A percentile compares a stretch with the other conserved stretches of the same genome.
Evolutionary conservation across 768 basidiomycete genomes (phyloP).

Genomic region (Harrya chromipes): DNA sequence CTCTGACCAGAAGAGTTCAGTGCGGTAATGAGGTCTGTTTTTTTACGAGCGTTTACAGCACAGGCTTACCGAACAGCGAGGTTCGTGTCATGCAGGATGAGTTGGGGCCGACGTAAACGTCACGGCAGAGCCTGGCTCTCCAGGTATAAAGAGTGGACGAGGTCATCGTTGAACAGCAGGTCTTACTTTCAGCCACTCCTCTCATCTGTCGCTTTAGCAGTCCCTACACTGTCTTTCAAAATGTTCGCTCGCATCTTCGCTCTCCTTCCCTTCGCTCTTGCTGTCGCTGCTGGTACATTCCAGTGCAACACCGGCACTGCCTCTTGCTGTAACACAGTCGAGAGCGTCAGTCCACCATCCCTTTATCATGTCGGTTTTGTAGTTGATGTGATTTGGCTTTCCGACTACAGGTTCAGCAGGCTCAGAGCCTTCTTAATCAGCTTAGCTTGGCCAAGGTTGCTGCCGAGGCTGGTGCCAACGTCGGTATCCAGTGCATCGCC

Average conservation of each 20-base stretch:
- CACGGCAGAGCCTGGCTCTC: not conserved
- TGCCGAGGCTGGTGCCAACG: not conserved
- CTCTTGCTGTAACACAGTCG: slow-evolving; percentile 11
- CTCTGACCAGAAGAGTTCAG: too few relatives aligned
- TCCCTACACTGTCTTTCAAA: not conserved
- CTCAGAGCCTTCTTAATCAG: rapidly evolving
- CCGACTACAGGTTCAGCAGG: not conserved
- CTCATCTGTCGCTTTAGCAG: not conserved
- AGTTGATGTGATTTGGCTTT: not conserved
- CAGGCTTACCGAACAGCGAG: too few relatives aligned
- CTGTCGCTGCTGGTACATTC: slow-evolving; percentile 11
- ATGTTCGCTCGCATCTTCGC: slow-evolving; percentile 21
- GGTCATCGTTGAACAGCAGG: not conserved
- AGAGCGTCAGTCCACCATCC: not conserved
- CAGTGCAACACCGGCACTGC: slow-evolving; percentile 6
- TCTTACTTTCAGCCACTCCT: not conserved
- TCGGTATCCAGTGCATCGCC: not conserved
- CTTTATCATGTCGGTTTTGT: too few relatives aligned
- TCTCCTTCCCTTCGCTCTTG: slow-evolving; percentile 16
- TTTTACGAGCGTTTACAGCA: too few relatives aligned
- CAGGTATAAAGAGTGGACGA: slow-evolving; percentile 10
- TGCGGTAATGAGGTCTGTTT: too few relatives aligned
- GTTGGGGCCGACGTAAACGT: too few relatives aligned
- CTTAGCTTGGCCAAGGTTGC: not conserved
- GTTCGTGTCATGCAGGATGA: too few relatives aligned